Base-by-base conservation (phyloP, 2,329 filamentous ascomycete species). In the Penicillium psychrosexuale region DNA sequence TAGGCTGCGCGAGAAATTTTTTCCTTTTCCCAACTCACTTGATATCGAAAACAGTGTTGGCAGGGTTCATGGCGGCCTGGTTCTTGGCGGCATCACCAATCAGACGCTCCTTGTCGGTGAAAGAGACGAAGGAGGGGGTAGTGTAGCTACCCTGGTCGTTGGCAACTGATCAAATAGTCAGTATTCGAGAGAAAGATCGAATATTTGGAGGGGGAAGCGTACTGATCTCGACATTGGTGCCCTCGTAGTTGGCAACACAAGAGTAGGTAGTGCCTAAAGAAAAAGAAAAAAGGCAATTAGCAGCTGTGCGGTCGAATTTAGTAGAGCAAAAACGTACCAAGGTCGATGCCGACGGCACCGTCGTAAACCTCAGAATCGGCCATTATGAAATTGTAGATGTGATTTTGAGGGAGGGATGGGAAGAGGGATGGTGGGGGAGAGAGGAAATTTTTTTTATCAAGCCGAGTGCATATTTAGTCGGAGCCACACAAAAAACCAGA, bases 71-170 rank as follows among this genome's bases (percentile, higher is more conserved):
- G 73, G 94, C 93, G 75, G 93, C 94, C 87, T 97, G 92, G 85
- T 99, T 99, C 90, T 97, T 99, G 75, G 94, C 94, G 60, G 94
- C 93, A 85, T 97, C 94, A 84, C 94, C 94, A 75, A 97, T 97
- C 81, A 99, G 83, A 80, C 94, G 92, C 85, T 99, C 94, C 83
- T 96, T 91, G 72, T 93, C 88, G 76, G 91, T 97, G 87, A 99
- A 99, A 71, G 91, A 96, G 76, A 99, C 94, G 84, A 97, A 99
- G 55, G 94, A 97, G 67, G 94, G 94, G 63, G 94, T 97, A 75
- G 94, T 97, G 82, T 96, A 96, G 82, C 86, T 92, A 85, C 93
- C 93, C 87, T 97, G 93, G 86, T 97, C 93, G 82, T 97, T 97
- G 88, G 93, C 93, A 79, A 97, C 84, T 87, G 66, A 56, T 53